Percentiles rank a stretch among this genome's conserved stretches.
phyloP scores from a whole-genome alignment of 2,329 filamentous ascomycete species.

The Metarhizium brunneum region DNA sequence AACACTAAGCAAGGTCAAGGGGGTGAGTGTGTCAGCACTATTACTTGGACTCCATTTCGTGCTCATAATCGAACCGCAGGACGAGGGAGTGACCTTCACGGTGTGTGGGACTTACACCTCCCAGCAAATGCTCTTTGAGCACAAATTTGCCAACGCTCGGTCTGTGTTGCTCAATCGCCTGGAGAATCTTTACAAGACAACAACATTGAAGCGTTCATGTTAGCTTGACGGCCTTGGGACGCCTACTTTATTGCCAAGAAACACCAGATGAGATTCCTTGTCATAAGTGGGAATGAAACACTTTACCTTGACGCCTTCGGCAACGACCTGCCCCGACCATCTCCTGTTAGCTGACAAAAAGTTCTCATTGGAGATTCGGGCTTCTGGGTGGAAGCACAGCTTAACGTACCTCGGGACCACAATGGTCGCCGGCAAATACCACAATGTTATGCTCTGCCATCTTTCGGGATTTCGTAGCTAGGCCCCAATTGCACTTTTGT shows the following conservation, averaged over 20 bases:
- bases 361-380: background rate
- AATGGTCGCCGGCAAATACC: slow-evolving; percentile 76
- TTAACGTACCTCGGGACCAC: slow-evolving; percentile 66
- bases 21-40: background rate
- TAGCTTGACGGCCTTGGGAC: background rate
- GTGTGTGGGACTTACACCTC: slow-evolving; percentile 58
- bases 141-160: slow-evolving; percentile 70
- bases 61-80: background rate
- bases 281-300: background rate
- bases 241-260: background rate
- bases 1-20: slow-evolving; percentile 49
- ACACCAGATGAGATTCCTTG: background rate
- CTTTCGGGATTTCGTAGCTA: background rate
- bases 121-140: slow-evolving; percentile 81
- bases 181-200: slow-evolving; percentile 53
- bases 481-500: background rate
- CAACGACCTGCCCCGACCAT: slow-evolving; percentile 48
- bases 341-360: slow-evolving; percentile 10
- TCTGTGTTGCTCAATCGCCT: slow-evolving; percentile 63
- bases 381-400: background rate
- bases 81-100: slow-evolving; percentile 2
- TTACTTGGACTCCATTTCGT: background rate
- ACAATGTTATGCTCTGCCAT: slow-evolving; percentile 72
- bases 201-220: too few relatives aligned
- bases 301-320: slow-evolving; percentile 73